Conservation (phyloP, 352 stramenopile species). For the Globisporangium recalcitrans region DNA sequence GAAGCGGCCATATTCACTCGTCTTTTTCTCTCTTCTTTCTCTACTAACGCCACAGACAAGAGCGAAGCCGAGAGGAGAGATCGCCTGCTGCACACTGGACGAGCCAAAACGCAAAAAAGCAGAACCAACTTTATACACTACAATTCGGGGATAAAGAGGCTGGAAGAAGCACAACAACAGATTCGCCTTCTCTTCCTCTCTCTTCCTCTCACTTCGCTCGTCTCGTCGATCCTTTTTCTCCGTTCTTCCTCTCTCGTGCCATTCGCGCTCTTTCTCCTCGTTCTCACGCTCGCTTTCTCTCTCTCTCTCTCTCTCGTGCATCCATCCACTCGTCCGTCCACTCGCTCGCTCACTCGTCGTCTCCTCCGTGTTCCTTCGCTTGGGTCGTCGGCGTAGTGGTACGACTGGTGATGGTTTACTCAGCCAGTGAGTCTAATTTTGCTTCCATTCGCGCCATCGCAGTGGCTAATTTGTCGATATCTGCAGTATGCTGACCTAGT, state of each 20-base stretch:
- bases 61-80: too few species aligned
- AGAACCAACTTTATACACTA: slow-evolving; percentile 30
- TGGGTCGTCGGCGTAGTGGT: not conserved
- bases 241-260: not conserved
- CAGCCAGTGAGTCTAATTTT: slow-evolving; percentile 81
- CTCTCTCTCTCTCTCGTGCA: not conserved
- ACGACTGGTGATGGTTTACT: slow-evolving; percentile 34
- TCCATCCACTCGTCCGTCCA: slow-evolving; percentile 3
- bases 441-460: slow-evolving; percentile 87
- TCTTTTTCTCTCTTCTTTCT: not conserved
- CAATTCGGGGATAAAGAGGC: slow-evolving; percentile 27
- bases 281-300: not conserved
- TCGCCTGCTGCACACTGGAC: not conserved
- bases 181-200: slow-evolving; percentile 1
- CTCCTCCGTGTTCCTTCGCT: not conserved
- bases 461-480: slow-evolving; percentile 84
- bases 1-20: not conserved
- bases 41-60: too few species aligned
- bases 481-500: slow-evolving; percentile 85
- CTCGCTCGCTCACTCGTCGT: not conserved
- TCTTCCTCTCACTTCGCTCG: not conserved
- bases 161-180: slow-evolving; percentile 8
- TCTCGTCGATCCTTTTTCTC: not conserved
- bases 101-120: slow-evolving; percentile 1
- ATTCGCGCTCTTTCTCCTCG: not conserved